phyloP scores from a whole-genome alignment of 2,329 filamentous ascomycete species.

The Rhynchosporium graminicola region DNA sequence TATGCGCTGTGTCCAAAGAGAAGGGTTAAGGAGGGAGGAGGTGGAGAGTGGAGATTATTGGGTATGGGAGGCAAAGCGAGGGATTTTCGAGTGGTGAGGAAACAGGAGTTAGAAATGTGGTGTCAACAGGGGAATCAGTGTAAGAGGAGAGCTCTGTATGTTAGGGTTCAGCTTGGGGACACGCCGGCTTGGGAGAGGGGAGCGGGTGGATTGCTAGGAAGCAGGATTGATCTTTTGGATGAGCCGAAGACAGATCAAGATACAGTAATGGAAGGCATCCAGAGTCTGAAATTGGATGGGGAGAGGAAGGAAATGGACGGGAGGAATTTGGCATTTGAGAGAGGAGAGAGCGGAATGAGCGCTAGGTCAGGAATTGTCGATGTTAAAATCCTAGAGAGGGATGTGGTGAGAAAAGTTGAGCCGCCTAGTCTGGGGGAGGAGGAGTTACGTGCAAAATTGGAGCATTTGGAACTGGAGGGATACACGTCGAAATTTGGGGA shows the following conservation, averaged over 20 bases:
- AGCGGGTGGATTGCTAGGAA: slow-evolving; percentile 21
- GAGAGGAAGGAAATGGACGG: slow-evolving; percentile 55
- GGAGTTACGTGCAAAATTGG: slow-evolving; percentile 38
- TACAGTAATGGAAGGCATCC: slow-evolving; percentile 32
- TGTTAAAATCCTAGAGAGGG: slow-evolving; percentile 55
- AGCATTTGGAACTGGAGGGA: slow-evolving; percentile 39
- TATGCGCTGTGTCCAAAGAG: slow-evolving; percentile 75
- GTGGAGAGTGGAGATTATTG: slow-evolving; percentile 69
- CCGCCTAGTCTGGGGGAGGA: slow-evolving; percentile 44
- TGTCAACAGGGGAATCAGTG: slow-evolving; percentile 70
- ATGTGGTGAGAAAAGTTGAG: slow-evolving; percentile 43
- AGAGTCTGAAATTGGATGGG: slow-evolving; percentile 48
- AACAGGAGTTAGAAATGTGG: slow-evolving; percentile 79
- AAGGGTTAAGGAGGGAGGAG: slow-evolving; percentile 56
- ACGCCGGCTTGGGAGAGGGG: slow-evolving; percentile 82
- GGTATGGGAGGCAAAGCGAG: slow-evolving; percentile 50
- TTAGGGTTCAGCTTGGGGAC: slow-evolving; percentile 85
- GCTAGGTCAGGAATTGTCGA: slow-evolving; percentile 43
- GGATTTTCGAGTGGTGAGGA: slow-evolving; percentile 67
- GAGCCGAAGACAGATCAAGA: slow-evolving; percentile 58
- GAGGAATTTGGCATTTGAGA: slow-evolving; percentile 44
- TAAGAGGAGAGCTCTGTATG: slow-evolving; percentile 75
- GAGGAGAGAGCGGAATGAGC: slow-evolving; percentile 46
- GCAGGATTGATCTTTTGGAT: slow-evolving; percentile 62
- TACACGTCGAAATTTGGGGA: slow-evolving; percentile 36